Percentiles rank a stretch among this genome's conserved stretches.
phyloP scores from a whole-genome alignment of 1,284 basidiomycete species.

The Cystobasidium sp. region DNA sequence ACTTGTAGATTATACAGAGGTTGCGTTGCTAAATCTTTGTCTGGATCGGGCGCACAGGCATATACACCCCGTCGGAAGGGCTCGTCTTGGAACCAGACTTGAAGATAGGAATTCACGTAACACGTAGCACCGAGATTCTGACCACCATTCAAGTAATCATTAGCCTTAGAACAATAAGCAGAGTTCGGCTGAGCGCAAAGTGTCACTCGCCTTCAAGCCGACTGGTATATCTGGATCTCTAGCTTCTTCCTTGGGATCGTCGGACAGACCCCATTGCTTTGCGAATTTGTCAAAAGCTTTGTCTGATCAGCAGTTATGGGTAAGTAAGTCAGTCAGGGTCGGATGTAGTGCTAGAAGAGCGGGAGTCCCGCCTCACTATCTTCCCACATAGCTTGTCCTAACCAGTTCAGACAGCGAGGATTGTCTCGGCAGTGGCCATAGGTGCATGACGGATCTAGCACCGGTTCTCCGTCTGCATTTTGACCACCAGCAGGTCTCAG shows the following conservation, averaged over 20 bases:
- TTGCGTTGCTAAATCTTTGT: slow-evolving; percentile 60
- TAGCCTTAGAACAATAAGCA: slow-evolving; percentile 20
- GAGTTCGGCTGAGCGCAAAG: not conserved
- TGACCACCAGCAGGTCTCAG: slow-evolving; percentile 34
- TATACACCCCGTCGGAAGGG: slow-evolving; percentile 68
- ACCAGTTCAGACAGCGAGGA: slow-evolving; percentile 80
- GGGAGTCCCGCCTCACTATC: slow-evolving; percentile 59
- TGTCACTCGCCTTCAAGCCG: slow-evolving; percentile 69
- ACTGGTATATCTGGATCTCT: slow-evolving; percentile 69
- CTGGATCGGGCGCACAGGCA: slow-evolving; percentile 61
- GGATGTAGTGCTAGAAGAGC: not conserved
- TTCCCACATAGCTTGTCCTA: slow-evolving; percentile 79
- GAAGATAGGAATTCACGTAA: slow-evolving; percentile 79
- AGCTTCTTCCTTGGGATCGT: slow-evolving; percentile 63
- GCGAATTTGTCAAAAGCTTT: slow-evolving; percentile 64
- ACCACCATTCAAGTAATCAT: not conserved
- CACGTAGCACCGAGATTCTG: slow-evolving; percentile 86
- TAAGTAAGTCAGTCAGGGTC: not conserved
- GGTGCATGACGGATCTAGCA: slow-evolving; percentile 60
- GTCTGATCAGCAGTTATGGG: slow-evolving; percentile 55
- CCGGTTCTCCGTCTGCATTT: slow-evolving; percentile 3
- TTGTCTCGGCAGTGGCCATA: slow-evolving; percentile 71
- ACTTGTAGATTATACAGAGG: slow-evolving; percentile 61
- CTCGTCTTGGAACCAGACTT: slow-evolving; percentile 73
- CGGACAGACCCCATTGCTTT: slow-evolving; percentile 63